phyloP scores from a whole-genome alignment of 495 filamentous ascomycete genomes.

The Podospora pseudopauciseta region DNA sequence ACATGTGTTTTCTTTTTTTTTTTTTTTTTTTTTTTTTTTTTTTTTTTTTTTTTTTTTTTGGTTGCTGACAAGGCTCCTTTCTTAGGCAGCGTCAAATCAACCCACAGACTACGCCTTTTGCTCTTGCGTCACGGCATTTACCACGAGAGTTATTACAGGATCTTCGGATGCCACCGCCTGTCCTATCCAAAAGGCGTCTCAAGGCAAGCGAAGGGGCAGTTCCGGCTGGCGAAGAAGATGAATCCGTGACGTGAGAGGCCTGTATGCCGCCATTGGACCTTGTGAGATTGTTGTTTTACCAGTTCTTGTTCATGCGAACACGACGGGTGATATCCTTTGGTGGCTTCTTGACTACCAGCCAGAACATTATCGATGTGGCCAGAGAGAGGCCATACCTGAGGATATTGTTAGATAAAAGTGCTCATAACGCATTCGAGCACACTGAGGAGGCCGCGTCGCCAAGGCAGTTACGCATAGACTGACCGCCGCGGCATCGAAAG shows the following conservation, averaged over 20 bases:
- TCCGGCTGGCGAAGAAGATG: conserved; percentile 12
- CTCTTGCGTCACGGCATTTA: conserved; percentile 74
- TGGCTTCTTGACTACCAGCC: conserved; percentile 84
- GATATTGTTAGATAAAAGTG: conserved; percentile 6
- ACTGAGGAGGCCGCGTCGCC: background rate
- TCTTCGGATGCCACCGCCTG: conserved; percentile 66
- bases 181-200: conserved; percentile 23
- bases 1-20: conserved; percentile 9
- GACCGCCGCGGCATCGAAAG: background rate
- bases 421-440: background rate
- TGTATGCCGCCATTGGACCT: background rate
- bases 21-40: too few relatives aligned
- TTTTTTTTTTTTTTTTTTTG: too few relatives aligned
- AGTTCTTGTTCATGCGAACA: conserved; percentile 76
- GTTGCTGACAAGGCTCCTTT: conserved; percentile 20
- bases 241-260: conserved; percentile 26
- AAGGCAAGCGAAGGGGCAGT: conserved; percentile 14
- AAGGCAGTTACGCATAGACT: background rate
- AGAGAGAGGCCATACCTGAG: conserved; percentile 80
- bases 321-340: conserved; percentile 67
- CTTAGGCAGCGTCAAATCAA: conserved; percentile 74
- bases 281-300: conserved; percentile 46
- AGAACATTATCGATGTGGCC: conserved; percentile 91
- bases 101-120: conserved; percentile 70
- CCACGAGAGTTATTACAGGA: conserved; percentile 80